A percentile compares a stretch with the other conserved stretches of the same genome.
Evolutionary conservation across 805 yeast species (phyloP).

Genomic region (Kazachstania bromeliacearum): DNA sequence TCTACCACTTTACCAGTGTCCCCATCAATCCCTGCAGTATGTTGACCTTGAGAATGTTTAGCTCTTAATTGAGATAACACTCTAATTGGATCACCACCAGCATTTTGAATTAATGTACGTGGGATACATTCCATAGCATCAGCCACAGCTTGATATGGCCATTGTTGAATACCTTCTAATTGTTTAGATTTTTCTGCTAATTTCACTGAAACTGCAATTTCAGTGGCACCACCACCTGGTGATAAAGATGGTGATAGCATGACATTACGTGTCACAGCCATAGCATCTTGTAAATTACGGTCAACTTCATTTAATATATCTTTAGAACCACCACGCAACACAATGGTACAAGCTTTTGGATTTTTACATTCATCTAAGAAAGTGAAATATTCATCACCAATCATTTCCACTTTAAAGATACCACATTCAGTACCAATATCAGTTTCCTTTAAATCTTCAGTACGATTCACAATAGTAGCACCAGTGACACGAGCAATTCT

Average conservation of each 20-base stretch:
- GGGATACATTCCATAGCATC: constrained; percentile 99
- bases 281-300: constrained; percentile 94
- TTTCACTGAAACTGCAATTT: constrained; percentile 91
- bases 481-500: constrained; percentile 96
- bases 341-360: constrained; percentile 88
- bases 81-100: constrained; percentile 95
- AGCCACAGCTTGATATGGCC: constrained; percentile 98
- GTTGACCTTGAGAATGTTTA: constrained; percentile 84
- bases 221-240: constrained; percentile 99
- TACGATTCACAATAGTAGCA: constrained; percentile 91
- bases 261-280: constrained; percentile 95
- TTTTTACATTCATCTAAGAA: constrained; percentile 69
- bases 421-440: constrained; percentile 90
- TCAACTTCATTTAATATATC: constrained; percentile 94
- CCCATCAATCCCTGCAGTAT: constrained; percentile 89
- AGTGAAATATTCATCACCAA: constrained; percentile 96
- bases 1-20: constrained; percentile 89
- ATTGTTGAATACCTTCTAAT: constrained; percentile 90
- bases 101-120: constrained; percentile 91
- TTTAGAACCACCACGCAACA: constrained; percentile 93
- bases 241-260: constrained; percentile 87
- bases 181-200: constrained; percentile 84
- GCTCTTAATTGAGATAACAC: constrained; percentile 86
- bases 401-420: constrained; percentile 81
- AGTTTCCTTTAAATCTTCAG: constrained; percentile 84